These are phyloP conservation scores for Candida vaughaniae DNA, from an alignment of 805 yeast species.

Conservation along the genomic window DNA sequence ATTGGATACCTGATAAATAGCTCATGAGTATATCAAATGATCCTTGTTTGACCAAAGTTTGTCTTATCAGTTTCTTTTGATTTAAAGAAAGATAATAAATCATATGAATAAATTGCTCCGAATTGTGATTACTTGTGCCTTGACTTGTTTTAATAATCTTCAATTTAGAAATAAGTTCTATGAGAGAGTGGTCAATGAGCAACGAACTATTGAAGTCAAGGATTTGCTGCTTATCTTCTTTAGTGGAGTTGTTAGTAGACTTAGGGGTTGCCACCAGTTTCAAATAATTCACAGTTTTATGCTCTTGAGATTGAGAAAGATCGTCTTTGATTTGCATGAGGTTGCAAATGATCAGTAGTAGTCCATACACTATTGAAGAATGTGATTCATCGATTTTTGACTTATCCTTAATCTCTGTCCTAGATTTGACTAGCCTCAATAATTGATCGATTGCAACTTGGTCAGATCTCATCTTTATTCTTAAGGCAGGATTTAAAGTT, in stretches of 20 bases:
- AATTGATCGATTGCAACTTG: constrained; percentile 20
- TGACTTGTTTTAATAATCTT: constrained; percentile 16
- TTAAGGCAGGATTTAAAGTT: constrained; percentile 35
- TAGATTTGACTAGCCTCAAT: constrained; percentile 1
- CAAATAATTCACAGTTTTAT: constrained; percentile 33
- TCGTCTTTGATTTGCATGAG: constrained; percentile 32
- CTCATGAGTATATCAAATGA: constrained; percentile 38
- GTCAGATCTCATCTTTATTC: constrained; percentile 34
- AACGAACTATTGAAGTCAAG: constrained; percentile 31
- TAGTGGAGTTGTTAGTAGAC: constrained; percentile 18
- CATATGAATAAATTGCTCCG: constrained; percentile 29
- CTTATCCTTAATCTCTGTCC: not conserved
- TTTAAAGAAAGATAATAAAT: constrained; percentile 33
- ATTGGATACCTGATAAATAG: constrained; percentile 23
- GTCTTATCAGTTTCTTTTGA: constrained; percentile 24
- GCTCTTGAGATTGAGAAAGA: constrained; percentile 24
- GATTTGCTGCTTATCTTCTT: constrained; percentile 24
- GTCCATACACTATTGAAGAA: constrained; percentile 35
- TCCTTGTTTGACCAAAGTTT: constrained; percentile 47
- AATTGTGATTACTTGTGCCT: constrained; percentile 12
- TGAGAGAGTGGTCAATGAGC: constrained; percentile 22
- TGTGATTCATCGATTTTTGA: constrained; percentile 13
- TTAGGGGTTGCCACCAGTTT: constrained; percentile 36
- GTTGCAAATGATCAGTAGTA: constrained; percentile 40
- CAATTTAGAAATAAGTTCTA: constrained; percentile 18